These are phyloP conservation scores for Chlorella sp. DNA, from an alignment of 139 green algal species.

Conservation along the genomic window DNA sequence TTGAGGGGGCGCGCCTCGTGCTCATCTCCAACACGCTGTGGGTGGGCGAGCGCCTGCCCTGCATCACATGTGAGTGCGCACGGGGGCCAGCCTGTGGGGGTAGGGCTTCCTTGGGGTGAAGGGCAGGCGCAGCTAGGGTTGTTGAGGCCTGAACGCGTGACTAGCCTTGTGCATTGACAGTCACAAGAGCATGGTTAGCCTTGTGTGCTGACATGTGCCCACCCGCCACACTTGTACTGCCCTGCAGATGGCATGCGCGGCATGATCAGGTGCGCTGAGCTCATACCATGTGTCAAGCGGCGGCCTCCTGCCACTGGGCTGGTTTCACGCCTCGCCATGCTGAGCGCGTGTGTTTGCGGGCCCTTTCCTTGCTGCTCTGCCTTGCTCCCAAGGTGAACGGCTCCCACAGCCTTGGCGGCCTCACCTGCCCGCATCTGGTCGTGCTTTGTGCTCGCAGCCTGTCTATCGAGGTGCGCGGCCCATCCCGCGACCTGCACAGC, in stretches of 20 bases:
- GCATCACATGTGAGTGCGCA: constrained; percentile 76
- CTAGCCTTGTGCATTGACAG: no score
- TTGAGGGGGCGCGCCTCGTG: constrained; percentile 78
- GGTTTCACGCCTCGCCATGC: neutral
- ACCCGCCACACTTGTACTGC: no score
- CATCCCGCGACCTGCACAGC: constrained; percentile 88
- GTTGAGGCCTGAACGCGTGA: no score
- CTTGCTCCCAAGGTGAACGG: neutral
- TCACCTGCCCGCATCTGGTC: neutral
- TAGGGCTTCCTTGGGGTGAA: no score
- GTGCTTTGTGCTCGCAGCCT: constrained; percentile 7
- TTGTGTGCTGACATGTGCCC: no score
- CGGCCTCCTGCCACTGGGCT: no score
- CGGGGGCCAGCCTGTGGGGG: no score
- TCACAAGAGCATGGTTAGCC: no score
- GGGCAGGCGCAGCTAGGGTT: no score
- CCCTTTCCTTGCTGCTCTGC: no score
- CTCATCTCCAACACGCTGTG: constrained; percentile 93
- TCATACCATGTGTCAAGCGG: neutral
- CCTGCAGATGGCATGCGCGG: constrained; percentile 85
- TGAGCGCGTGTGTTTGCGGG: neutral
- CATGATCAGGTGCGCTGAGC: constrained; percentile 63
- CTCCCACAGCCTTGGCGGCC: neutral
- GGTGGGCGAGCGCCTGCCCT: constrained; percentile 91
- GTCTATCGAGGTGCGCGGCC: constrained; percentile 75